Percentiles rank a stretch among this genome's conserved stretches.
Conservation (phyloP, 1,284 basidiomycete species). For the Marasmius sp. region DNA sequence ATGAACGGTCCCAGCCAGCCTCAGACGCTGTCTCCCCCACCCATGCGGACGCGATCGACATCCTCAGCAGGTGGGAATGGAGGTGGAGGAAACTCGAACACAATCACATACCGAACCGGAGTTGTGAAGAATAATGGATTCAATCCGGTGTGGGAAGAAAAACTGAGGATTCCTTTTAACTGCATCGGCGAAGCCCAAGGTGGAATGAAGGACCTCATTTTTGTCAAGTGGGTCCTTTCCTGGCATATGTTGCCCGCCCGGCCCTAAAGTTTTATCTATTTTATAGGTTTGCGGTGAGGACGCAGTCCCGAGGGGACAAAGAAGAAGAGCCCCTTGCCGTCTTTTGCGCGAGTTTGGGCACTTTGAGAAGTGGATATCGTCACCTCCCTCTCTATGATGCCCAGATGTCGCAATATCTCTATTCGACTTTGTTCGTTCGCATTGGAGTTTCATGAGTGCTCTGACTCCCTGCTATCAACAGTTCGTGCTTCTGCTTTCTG, state of each 20-base stretch:
- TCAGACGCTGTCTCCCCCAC: background rate
- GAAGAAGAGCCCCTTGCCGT: conserved; percentile 70
- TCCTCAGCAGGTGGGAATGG: conserved; percentile 17
- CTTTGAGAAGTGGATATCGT: conserved; percentile 76
- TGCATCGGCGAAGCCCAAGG: conserved; percentile 55
- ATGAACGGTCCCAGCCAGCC: background rate
- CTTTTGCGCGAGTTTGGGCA: conserved; percentile 69
- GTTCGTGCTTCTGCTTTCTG: too few species aligned
- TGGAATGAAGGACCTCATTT: conserved; percentile 75
- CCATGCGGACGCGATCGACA: background rate
- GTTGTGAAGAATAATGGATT: conserved; percentile 84
- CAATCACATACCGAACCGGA: conserved; percentile 48
- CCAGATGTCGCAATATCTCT: conserved; percentile 82
- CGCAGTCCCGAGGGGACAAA: conserved; percentile 59
- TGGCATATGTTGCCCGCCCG: background rate
- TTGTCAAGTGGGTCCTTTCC: conserved; percentile 50
- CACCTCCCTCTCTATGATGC: conserved; percentile 87
- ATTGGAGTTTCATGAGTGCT: conserved; percentile 35
- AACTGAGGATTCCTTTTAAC: conserved; percentile 68
- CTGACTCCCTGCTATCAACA: too few species aligned
- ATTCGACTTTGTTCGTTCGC: conserved; percentile 85
- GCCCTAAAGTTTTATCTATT: background rate
- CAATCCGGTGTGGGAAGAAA: conserved; percentile 87
- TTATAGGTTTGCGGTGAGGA: conserved; percentile 61
- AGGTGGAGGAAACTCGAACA: conserved; percentile 26